Base-by-base conservation (phyloP, 495 filamentous ascomycete species). In the Pseudomonodictys pantanalensis region DNA sequence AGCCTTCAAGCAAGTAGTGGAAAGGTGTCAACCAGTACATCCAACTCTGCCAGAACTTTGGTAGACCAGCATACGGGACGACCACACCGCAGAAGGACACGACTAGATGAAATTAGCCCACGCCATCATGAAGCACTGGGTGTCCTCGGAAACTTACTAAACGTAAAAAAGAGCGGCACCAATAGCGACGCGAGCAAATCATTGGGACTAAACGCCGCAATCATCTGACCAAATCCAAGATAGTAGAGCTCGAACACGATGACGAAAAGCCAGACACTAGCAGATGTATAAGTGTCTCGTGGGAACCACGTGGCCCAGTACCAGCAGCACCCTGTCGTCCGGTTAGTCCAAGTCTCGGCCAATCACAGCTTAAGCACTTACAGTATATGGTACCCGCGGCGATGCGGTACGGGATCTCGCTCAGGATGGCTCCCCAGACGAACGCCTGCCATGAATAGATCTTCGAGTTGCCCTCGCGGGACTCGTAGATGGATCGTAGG, bases 211-310 rank as follows among this genome's bases (percentile, higher is more conserved):
- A 90, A 79, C 0, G 89, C 77, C 0, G 89, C 89, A 44, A 93
- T 89, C 60, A 84, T 83, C 71, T 91, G 87, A 1, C 86, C 86
- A 58, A 92, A 85, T 23, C 83, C 78, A 48, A 89, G 76, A 62
- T 89, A 91, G 72, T 81, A 91, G 28, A 88, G 61, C 68, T 91
- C 86, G 69, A 85, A 90, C 7, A 88, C 69, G 69, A 88, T 80
- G 5, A 88, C 70, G 46, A 80, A 70, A 69, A 87, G 75, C 77
- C 79, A 86, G 10, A 77, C 70, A 41, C 76, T 83, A 5, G 80
- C 85, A 2, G 78, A 76, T 5, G 69, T 76, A 63, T 86, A 86
- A 1, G 59, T 64, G 53, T 75, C 54, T 60, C 82, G 66, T 41
- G 76, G 74, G 70, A 79, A 78, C 76, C 81, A 78, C 60, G 83